Conservation (phyloP, 2,329 filamentous ascomycete species). For the Penicillium sp. region DNA sequence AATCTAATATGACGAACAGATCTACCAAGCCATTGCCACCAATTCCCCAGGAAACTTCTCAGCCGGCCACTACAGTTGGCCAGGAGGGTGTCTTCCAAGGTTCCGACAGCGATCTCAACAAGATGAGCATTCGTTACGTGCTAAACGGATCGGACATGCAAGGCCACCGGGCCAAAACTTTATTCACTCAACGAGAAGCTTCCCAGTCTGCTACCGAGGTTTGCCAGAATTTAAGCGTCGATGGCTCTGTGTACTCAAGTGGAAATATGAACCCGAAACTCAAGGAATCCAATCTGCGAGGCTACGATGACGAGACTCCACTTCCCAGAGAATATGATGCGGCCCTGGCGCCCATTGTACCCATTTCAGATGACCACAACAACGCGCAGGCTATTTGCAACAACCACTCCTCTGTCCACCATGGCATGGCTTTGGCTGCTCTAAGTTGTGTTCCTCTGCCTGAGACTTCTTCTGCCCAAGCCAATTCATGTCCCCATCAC, state of each 20-base stretch:
- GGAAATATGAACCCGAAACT: background rate
- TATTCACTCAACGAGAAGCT: background rate
- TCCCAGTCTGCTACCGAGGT: background rate
- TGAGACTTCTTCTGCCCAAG: background rate
- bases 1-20: background rate
- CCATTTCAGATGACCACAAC: background rate
- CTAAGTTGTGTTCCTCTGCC: background rate
- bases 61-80: background rate
- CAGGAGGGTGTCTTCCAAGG: background rate
- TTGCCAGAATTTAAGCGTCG: background rate
- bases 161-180: background rate
- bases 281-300: background rate
- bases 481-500: background rate
- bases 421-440: background rate
- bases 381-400: background rate
- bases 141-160: background rate
- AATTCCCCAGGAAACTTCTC: background rate
- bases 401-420: background rate
- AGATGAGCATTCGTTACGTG: background rate
- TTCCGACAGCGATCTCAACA: background rate
- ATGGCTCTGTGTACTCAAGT: background rate
- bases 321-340: background rate
- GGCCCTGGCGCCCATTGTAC: background rate
- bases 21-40: background rate
- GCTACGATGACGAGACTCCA: background rate